Evolutionary conservation across 2,329 filamentous ascomycete species (phyloP).

Genomic region (Macrophomina phaseolina): DNA sequence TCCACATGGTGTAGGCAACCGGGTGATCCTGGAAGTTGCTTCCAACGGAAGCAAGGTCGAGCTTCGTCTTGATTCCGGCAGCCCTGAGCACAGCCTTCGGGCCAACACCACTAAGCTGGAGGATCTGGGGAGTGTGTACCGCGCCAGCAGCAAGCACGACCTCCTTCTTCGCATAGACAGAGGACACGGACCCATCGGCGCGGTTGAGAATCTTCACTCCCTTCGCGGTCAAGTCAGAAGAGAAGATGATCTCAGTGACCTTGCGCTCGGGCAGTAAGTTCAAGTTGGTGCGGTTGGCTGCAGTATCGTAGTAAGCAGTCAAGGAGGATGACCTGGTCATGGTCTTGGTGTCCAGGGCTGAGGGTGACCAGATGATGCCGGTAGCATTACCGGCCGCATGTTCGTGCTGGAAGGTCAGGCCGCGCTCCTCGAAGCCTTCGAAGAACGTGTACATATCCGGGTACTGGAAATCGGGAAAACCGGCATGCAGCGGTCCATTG

Average conservation of each 20-base stretch:
- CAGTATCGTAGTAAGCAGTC: conserved; percentile 28
- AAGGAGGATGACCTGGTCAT: conserved; percentile 22
- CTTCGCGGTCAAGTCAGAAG: conserved; percentile 4
- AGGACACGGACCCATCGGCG: conserved; percentile 28
- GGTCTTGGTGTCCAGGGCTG: conserved; percentile 27
- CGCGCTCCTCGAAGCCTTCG: conserved; percentile 24
- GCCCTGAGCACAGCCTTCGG: conserved; percentile 34
- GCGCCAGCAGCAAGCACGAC: conserved; percentile 37
- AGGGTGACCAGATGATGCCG: conserved; percentile 25
- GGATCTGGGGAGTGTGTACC: conserved; percentile 37
- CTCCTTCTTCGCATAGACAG: conserved; percentile 33
- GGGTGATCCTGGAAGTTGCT: conserved; percentile 30
- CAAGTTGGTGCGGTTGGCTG: conserved; percentile 31
- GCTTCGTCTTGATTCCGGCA: conserved; percentile 32
- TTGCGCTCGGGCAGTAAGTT: conserved; percentile 17
- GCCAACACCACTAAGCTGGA: conserved; percentile 40
- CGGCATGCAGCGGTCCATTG: conserved; percentile 35
- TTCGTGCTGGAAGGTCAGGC: conserved; percentile 26
- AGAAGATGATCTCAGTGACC: conserved; percentile 30
- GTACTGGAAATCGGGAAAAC: conserved; percentile 38
- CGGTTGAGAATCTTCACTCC: conserved; percentile 15
- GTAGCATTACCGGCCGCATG: conserved; percentile 28
- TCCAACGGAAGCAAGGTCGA: conserved; percentile 33
- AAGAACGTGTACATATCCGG: conserved; percentile 33
- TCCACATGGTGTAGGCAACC: conserved; percentile 6